phyloP scores from a whole-genome alignment of 805 yeast genomes.

The Ogataea trehalophila region DNA sequence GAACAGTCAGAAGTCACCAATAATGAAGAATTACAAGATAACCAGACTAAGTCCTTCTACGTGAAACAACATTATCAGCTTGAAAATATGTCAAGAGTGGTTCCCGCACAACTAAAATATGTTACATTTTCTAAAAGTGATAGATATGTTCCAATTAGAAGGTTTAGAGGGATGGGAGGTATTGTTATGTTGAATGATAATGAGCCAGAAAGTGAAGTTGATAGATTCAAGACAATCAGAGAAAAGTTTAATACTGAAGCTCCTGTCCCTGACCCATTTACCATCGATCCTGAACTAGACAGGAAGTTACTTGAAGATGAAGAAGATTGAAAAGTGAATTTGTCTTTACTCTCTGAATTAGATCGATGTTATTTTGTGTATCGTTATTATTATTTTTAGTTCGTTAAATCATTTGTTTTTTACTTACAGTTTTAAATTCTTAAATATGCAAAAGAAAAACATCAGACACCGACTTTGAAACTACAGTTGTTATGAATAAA shows the following conservation, averaged over 20 bases:
- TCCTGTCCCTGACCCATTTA: constrained; percentile 68
- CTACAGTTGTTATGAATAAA: too few species aligned
- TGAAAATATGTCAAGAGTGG: constrained; percentile 77
- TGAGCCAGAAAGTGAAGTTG: constrained; percentile 54
- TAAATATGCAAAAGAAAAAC: too few species aligned
- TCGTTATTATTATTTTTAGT: too few species aligned
- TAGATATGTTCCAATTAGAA: constrained; percentile 79
- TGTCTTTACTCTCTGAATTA: too few species aligned
- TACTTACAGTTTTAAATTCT: too few species aligned
- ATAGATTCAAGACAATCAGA: constrained; percentile 76
- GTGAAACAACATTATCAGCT: constrained; percentile 64
- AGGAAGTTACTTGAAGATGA: constrained; percentile 23
- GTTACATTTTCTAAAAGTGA: constrained; percentile 71
- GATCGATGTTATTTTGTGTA: too few species aligned
- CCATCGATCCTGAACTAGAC: constrained; percentile 43
- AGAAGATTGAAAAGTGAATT: constrained; percentile 4
- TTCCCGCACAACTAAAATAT: constrained; percentile 83
- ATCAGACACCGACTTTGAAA: too few species aligned
- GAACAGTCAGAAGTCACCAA: background rate
- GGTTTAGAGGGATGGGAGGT: constrained; percentile 63
- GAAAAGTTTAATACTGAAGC: constrained; percentile 72
- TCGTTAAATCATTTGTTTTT: too few species aligned
- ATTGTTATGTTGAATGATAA: constrained; percentile 68
- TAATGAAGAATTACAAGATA: constrained; percentile 27
- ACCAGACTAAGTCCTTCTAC: constrained; percentile 39